phyloP scores from a whole-genome alignment of 2,329 filamentous ascomycete species.

The Thelonectria blattea region DNA sequence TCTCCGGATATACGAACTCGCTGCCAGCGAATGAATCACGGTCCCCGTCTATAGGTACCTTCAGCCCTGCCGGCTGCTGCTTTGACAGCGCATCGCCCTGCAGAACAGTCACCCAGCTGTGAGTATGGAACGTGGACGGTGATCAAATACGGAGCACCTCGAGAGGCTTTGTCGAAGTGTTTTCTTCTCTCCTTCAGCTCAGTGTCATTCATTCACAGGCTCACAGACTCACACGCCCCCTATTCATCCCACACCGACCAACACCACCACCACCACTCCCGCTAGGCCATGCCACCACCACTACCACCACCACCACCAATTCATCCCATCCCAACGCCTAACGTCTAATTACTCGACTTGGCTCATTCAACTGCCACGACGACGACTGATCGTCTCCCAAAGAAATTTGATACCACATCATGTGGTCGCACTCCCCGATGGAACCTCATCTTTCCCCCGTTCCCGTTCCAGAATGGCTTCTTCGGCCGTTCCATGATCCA shows the following conservation, averaged over 20 bases:
- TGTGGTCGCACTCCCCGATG: not conserved
- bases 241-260: not conserved
- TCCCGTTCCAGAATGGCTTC: conserved; percentile 5
- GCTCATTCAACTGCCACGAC: not conserved
- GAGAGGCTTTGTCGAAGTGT: not conserved
- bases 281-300: not conserved
- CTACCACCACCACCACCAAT: not conserved
- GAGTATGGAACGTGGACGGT: not conserved
- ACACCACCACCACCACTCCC: not conserved
- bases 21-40: not conserved
- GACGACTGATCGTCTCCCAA: not conserved
- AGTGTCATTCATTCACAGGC: conserved; percentile 14
- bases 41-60: not conserved
- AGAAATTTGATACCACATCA: conserved; percentile 9
- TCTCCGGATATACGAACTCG: conserved; percentile 2
- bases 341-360: not conserved
- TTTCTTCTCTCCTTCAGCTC: not conserved
- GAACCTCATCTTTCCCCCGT: conserved; percentile 1
- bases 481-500: conserved; percentile 3
- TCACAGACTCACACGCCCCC: not conserved
- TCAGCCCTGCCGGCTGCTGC: conserved; percentile 12
- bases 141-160: not conserved
- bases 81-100: conserved; percentile 16
- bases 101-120: not conserved
- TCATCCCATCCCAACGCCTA: not conserved